Evolutionary conservation across 768 basidiomycete genomes (phyloP), one percentile per base, ranked within the genome.

Genomic region (Pholiota microspora): DNA sequence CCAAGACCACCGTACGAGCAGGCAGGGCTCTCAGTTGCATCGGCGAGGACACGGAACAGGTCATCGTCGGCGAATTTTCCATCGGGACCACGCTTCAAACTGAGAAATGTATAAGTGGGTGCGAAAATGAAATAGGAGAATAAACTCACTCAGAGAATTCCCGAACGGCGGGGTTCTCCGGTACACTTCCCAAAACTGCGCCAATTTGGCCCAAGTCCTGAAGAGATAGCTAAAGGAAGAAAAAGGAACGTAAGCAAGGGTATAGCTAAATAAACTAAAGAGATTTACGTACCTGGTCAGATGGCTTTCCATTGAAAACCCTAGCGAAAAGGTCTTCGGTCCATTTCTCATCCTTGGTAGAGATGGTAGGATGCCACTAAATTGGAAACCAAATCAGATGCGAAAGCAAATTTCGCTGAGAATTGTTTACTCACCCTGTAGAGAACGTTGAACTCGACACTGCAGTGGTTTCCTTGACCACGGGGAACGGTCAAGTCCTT

Each of bases 381-480:
- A 51, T 13, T 8, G 12, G 12, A 18, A 47, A 12, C 29, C 13
- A 45, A n/a, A n/a, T n/a, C n/a, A n/a, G n/a, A n/a, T n/a, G n/a
- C n/a, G n/a, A n/a, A n/a, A 4, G n/a, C 31, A 8, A 7, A 25
- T 47, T 6, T n/a, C n/a, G n/a, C n/a, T n/a, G n/a, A 49, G 23
- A 25, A 15, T 3, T 9, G 10, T 24, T 15, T 12, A 59, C 68
- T 44, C 57, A 76, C 76, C 31, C 76, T 54, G 64, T 79, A 79
- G 2, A 78, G 63, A n/a, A 77, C 49, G 42, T 76, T 88, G 71
- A 89, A 89, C 63, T 90, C 89, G 25, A 87, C 73, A 25, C 85
- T 88, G 51, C 77, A 77, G 54, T 80, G 80, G 59, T 89, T 88
- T 13, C 88, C 88, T 44, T 76, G 70, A 6, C 87, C 89, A 8